phyloP scores from a whole-genome alignment of 2,329 filamentous ascomycete genomes.

The Cordyceps cicadae region DNA sequence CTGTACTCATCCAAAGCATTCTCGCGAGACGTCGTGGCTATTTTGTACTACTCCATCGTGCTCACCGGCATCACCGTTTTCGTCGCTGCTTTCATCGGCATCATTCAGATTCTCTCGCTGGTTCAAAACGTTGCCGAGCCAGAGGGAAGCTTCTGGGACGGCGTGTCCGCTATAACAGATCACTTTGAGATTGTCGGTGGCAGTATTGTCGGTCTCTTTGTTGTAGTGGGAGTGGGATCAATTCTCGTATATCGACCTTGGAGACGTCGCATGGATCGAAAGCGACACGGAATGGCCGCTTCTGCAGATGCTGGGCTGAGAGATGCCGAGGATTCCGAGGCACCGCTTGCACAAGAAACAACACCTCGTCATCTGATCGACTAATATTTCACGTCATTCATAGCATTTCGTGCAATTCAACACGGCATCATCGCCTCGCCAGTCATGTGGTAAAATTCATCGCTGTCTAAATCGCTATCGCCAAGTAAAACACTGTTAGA shows the following conservation, averaged over 20 bases:
- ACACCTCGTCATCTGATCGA: slow-evolving; percentile 10
- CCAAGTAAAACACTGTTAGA: not conserved
- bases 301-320: slow-evolving; percentile 6
- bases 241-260: slow-evolving; percentile 73
- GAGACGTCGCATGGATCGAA: slow-evolving; percentile 42
- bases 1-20: slow-evolving; percentile 78
- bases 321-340: slow-evolving; percentile 1
- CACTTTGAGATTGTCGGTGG: slow-evolving; percentile 83
- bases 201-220: slow-evolving; percentile 75
- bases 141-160: slow-evolving; percentile 78
- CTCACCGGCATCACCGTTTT: slow-evolving; percentile 75
- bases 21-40: slow-evolving; percentile 74
- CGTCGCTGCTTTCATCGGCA: slow-evolving; percentile 77
- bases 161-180: slow-evolving; percentile 66
- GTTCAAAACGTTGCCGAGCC: slow-evolving; percentile 68
- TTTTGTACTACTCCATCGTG: slow-evolving; percentile 88
- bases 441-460: not conserved
- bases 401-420: too few relatives aligned
- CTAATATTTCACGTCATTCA: not conserved
- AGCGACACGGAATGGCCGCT: not conserved
- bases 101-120: slow-evolving; percentile 74
- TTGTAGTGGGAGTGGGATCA: slow-evolving; percentile 66
- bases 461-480: slow-evolving; percentile 1
- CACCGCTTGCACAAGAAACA: slow-evolving; percentile 7
- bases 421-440: too few relatives aligned